A percentile compares a stretch with the other conserved stretches of the same genome.
Evolutionary conservation across 352 stramenopile genomes (phyloP).

Genomic region (Pelagophyceae sp.): DNA sequence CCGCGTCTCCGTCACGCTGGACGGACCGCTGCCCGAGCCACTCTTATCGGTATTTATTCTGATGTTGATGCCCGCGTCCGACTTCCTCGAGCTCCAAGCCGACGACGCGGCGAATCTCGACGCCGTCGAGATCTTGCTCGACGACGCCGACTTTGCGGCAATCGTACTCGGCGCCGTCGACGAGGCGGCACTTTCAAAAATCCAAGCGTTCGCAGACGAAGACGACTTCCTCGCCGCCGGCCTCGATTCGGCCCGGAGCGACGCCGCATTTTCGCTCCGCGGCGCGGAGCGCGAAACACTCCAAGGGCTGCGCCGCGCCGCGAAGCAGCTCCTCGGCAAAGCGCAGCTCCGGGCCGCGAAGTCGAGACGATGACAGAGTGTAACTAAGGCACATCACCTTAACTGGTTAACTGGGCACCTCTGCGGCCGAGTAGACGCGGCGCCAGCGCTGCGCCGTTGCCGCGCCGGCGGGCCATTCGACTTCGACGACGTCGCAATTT

Average conservation of each 20-base stretch:
- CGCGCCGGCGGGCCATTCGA: constrained; percentile 29
- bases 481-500: constrained; percentile 31
- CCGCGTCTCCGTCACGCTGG: not conserved
- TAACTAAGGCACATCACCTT: no score
- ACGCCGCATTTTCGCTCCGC: not conserved
- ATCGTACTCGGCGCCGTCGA: not conserved
- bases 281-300: not conserved
- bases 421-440: not conserved
- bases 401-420: no score
- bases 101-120: not conserved
- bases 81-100: not conserved
- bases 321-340: no score
- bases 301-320: no score
- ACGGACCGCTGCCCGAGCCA: not conserved
- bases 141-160: not conserved
- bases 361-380: no score
- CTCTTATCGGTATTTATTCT: not conserved
- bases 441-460: constrained; percentile 23
- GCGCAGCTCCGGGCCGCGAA: no score
- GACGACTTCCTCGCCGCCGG: no score
- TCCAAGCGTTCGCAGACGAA: not conserved
- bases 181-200: not conserved
- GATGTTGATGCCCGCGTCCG: not conserved
- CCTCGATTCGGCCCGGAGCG: not conserved
- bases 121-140: not conserved